Conservation (phyloP, 2,329 filamentous ascomycete species). For the Coleophoma eucalyptorum region DNA sequence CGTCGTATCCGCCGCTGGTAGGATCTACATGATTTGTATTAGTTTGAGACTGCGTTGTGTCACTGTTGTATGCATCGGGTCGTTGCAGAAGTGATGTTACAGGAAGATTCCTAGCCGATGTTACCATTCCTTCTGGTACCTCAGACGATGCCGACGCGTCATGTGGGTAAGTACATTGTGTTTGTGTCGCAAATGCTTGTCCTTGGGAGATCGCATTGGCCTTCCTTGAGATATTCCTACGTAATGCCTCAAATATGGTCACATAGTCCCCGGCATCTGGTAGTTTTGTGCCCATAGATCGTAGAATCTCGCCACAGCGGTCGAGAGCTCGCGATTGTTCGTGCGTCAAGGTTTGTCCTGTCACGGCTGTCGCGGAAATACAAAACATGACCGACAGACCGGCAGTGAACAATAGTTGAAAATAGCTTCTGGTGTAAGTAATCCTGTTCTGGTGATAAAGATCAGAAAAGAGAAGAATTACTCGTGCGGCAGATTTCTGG, state of each 20-base stretch:
- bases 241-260: constrained; percentile 22
- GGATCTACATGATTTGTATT: no score
- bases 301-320: constrained; percentile 19
- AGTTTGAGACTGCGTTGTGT: no score
- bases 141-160: neutral
- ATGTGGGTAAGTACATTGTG: neutral
- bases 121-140: no score
- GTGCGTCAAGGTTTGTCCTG: neutral
- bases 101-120: no score
- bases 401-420: constrained; percentile 42
- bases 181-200: neutral
- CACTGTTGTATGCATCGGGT: no score
- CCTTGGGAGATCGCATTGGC: no score
- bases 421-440: constrained; percentile 42
- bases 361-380: constrained; percentile 7
- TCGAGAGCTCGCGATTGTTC: constrained; percentile 2
- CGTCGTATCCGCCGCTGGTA: no score
- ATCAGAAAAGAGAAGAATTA: constrained; percentile 33
- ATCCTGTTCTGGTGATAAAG: constrained; percentile 32
- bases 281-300: constrained; percentile 21
- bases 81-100: no score
- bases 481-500: constrained; percentile 30
- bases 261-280: constrained; percentile 23
- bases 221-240: constrained; percentile 16
- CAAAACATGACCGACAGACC: constrained; percentile 34